Percentiles rank a stretch among this genome's conserved stretches.
These are phyloP conservation scores for Alternaria arborescens DNA, from an alignment of 2,329 filamentous ascomycete genomes.

Conservation along the genomic window DNA sequence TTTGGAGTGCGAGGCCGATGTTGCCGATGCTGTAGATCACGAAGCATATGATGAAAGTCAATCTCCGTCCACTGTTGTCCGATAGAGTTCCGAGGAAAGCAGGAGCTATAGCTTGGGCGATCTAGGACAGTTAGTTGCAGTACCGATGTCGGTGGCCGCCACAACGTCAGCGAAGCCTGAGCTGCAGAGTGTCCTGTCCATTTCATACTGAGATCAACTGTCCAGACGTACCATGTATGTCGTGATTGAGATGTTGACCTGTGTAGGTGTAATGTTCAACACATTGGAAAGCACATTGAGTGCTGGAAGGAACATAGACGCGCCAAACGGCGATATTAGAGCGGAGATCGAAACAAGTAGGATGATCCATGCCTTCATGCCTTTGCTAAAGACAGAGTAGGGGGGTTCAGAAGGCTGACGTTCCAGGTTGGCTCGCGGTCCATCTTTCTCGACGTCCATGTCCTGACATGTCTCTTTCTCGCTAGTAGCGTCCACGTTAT, in stretches of 20 bases:
- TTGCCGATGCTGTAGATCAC: conserved; percentile 50
- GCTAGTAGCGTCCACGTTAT: neutral
- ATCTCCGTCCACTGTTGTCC: conserved; percentile 61
- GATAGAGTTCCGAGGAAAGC: conserved; percentile 62
- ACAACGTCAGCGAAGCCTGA: neutral
- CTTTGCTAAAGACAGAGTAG: conserved; percentile 40
- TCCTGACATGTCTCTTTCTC: conserved; percentile 5
- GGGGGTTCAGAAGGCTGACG: conserved; percentile 38
- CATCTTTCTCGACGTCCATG: conserved; percentile 29
- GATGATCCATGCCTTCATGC: conserved; percentile 59
- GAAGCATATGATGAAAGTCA: conserved; percentile 59
- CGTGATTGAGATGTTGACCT: conserved; percentile 62
- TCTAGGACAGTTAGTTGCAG: conserved; percentile 27
- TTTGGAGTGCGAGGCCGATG: conserved; percentile 49
- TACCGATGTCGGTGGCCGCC: neutral
- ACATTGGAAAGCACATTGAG: conserved; percentile 47
- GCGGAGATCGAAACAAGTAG: conserved; percentile 56
- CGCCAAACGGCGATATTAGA: conserved; percentile 61
- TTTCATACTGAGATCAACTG: neutral
- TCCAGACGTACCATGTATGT: conserved; percentile 55
- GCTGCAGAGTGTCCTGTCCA: neutral
- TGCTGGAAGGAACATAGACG: conserved; percentile 50
- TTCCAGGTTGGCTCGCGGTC: conserved; percentile 16
- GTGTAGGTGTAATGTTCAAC: conserved; percentile 53
- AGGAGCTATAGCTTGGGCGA: conserved; percentile 62